A percentile compares a stretch with the other conserved stretches of the same genome.
These are phyloP conservation scores for Raffaelea ambrosiae DNA, from an alignment of 2,329 filamentous ascomycete genomes.

Conservation along the genomic window DNA sequence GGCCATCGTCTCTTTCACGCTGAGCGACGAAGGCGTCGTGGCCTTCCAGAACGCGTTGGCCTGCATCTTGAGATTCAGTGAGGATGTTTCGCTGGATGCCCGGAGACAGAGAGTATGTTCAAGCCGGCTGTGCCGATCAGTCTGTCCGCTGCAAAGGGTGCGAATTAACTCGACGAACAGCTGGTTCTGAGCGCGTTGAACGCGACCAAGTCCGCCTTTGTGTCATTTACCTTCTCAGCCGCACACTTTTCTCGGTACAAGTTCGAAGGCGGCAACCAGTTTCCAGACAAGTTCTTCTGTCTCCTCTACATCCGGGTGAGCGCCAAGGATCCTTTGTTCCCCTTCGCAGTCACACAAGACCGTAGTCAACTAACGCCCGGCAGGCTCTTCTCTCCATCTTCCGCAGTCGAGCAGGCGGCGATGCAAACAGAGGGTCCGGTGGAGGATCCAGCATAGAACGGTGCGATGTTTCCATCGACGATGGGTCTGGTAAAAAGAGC, in stretches of 20 bases:
- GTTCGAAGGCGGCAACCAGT: conserved; percentile 46
- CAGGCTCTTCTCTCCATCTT: conserved; percentile 66
- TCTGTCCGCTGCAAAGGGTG: no score
- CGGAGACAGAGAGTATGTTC: conserved; percentile 53
- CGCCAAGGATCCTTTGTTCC: no score
- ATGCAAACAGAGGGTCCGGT: conserved; percentile 48
- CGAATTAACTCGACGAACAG: conserved; percentile 31
- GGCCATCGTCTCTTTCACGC: conserved; percentile 61
- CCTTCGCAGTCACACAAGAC: no score
- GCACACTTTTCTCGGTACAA: conserved; percentile 64
- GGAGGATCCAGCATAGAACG: conserved; percentile 63
- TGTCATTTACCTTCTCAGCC: conserved; percentile 59
- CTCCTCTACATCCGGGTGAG: conserved; percentile 62
- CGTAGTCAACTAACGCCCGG: neutral
- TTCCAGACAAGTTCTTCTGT: conserved; percentile 59
- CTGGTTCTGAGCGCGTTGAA: conserved; percentile 69
- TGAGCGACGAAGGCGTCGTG: conserved; percentile 63
- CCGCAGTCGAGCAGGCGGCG: conserved; percentile 52
- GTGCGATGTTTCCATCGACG: conserved; percentile 67
- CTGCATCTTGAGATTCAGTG: conserved; percentile 72
- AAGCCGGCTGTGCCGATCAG: neutral
- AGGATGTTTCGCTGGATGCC: conserved; percentile 68
- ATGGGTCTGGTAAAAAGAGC: conserved; percentile 61
- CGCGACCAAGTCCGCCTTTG: conserved; percentile 72
- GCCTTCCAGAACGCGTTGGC: conserved; percentile 64